phyloP scores from a whole-genome alignment of 768 basidiomycete species.

The Suillus ampliporus region DNA sequence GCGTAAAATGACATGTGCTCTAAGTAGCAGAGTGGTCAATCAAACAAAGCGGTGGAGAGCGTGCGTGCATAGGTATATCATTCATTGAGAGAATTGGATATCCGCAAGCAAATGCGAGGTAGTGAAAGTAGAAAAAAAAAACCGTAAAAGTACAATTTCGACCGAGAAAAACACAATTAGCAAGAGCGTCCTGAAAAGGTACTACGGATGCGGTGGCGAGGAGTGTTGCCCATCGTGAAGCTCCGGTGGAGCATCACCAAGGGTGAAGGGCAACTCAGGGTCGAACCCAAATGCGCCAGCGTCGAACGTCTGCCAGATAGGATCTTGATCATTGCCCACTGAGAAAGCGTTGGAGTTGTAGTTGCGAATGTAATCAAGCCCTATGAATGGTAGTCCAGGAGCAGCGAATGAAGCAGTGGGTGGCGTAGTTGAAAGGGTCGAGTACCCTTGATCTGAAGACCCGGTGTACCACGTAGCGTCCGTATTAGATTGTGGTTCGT shows the following conservation, averaged over 20 bases:
- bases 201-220: slow-evolving; percentile 29
- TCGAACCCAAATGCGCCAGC: slow-evolving; percentile 75
- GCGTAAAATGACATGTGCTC: slow-evolving; percentile 26
- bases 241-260: slow-evolving; percentile 43
- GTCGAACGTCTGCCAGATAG: slow-evolving; percentile 68
- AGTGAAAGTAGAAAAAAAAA: slow-evolving; percentile 19
- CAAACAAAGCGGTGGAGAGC: slow-evolving; percentile 7
- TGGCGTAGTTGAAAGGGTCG: slow-evolving; percentile 60
- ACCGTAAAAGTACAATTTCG: slow-evolving; percentile 19
- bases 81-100: slow-evolving; percentile 6
- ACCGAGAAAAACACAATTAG: slow-evolving; percentile 8
- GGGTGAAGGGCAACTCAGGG: slow-evolving; percentile 77
- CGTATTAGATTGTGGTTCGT: slow-evolving; percentile 44
- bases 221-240: slow-evolving; percentile 36
- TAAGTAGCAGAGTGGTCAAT: slow-evolving; percentile 19
- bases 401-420: slow-evolving; percentile 70
- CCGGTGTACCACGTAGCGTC: slow-evolving; percentile 44
- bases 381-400: slow-evolving; percentile 81
- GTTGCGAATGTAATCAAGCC: slow-evolving; percentile 84
- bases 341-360: slow-evolving; percentile 58
- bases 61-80: slow-evolving; percentile 38
- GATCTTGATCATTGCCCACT: slow-evolving; percentile 42
- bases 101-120: neutral
- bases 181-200: neutral
- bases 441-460: slow-evolving; percentile 45